phyloP scores from a whole-genome alignment of 345 rosid genomes.

The Corchorus capsularis region DNA sequence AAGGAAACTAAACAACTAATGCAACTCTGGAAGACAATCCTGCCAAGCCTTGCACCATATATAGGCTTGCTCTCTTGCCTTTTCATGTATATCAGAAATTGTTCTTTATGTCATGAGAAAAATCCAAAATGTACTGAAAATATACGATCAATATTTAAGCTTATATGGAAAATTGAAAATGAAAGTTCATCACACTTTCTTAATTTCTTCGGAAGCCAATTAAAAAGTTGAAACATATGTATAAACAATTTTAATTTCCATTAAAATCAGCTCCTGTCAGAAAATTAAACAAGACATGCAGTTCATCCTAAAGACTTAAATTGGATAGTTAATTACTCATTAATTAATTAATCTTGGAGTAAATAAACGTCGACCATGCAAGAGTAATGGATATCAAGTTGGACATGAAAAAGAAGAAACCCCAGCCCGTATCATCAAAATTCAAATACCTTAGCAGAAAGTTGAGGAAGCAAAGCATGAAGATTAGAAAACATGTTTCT shows the following conservation, averaged over 20 bases:
- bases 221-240: background rate
- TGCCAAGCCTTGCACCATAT: background rate
- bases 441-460: constrained; percentile 45
- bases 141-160: background rate
- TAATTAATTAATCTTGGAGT: no score
- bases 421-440: no score
- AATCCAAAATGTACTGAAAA: constrained; percentile 7
- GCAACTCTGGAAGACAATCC: background rate
- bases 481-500: constrained; percentile 54
- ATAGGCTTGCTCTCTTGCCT: background rate
- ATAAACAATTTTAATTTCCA: background rate
- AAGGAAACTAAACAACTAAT: background rate
- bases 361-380: no score
- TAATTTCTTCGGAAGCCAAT: background rate
- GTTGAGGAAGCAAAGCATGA: constrained; percentile 57
- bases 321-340: background rate
- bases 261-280: background rate
- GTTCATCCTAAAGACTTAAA: background rate
- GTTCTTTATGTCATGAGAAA: background rate
- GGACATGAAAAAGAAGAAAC: no score
- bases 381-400: no score
- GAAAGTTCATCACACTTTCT: background rate
- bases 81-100: background rate
- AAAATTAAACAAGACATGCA: background rate
- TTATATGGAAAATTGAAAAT: background rate